Evolutionary conservation across 2,329 filamentous ascomycete species (phyloP), one percentile per base, ranked within the genome.

Genomic region (Fusarium sp.): DNA sequence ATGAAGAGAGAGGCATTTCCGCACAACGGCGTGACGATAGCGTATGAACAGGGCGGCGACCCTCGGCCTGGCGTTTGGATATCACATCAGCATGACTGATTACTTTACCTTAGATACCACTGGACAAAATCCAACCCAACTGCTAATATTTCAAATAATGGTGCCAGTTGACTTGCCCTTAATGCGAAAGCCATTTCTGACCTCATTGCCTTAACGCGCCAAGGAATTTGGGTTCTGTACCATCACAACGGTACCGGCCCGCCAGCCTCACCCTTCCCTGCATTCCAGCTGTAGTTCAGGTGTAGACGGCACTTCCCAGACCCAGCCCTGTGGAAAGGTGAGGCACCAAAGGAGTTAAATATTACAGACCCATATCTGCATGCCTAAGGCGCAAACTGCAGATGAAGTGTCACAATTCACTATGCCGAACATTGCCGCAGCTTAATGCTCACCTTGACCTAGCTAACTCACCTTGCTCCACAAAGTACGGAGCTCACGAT

Each of bases 91-190:
- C 39, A 51, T 56, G 44, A 33, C 22, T 50, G 47, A 14, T 14
- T 39, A 28, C n/a, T 55, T 62, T 26, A 46, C 41, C 17, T 43
- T 33, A 69, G 65, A 68, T 68, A 68, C 65, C 65, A 68, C 50
- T 41, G 54, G 33, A 69, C 28, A 19, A 66, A 33, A 35, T 10
- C 40, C 32, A 26, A 65, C 45, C 28, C 13, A 28, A 40, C 17
- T 15, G 9, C 26, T 48, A 20, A 60, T 54, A 3, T 45, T 15
- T 49, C 14, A 35, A 46, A 11, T 11, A 44, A 33, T 41, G 11
- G 24, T 8, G 7, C 41, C 19, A 17, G 30, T 57, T 46, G 20
- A 28, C 8, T 47, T 35, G 19, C 9, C 10, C 17, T 45, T 9
- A 22, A 11, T 28, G 33, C 19, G 5, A 5, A 44, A 30, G 41